A percentile compares a stretch with the other conserved stretches of the same genome.
Evolutionary conservation across 768 basidiomycete species (phyloP).

Genomic region (Daedaleopsis sinensis): DNA sequence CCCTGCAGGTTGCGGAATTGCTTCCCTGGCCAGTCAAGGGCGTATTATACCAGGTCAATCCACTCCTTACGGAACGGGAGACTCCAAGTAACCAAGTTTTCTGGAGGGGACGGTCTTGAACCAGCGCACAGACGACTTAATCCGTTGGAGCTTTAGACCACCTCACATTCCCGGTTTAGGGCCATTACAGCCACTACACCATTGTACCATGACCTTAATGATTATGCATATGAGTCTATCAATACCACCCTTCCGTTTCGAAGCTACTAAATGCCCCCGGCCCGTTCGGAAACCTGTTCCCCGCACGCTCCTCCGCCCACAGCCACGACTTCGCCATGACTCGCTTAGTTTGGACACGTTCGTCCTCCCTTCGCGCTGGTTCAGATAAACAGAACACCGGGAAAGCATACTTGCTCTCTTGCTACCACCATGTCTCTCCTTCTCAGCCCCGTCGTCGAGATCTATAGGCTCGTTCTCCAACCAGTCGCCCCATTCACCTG

Average conservation of each 20-base stretch:
- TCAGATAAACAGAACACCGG: neutral
- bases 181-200: slow-evolving; percentile 82
- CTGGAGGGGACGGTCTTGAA: slow-evolving; percentile 94
- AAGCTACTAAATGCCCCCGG: no score
- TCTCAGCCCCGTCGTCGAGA: slow-evolving; percentile 44
- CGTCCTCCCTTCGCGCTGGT: neutral
- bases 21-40: slow-evolving; percentile 88
- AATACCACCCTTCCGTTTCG: no score
- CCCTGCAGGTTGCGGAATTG: slow-evolving; percentile 89
- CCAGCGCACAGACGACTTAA: slow-evolving; percentile 76
- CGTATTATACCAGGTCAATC: slow-evolving; percentile 79
- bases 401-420: no score
- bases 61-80: slow-evolving; percentile 65
- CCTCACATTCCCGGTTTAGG: slow-evolving; percentile 81
- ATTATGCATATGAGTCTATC: no score
- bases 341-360: slow-evolving; percentile 1
- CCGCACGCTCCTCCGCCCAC: no score
- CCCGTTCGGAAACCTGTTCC: no score
- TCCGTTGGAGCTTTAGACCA: slow-evolving; percentile 59
- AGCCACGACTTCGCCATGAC: no score
- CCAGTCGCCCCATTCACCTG: slow-evolving; percentile 70
- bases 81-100: slow-evolving; percentile 88
- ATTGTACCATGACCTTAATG: slow-evolving; percentile 32
- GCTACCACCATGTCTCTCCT: slow-evolving; percentile 36
- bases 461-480: slow-evolving; percentile 55